Evolutionary conservation across 1,284 basidiomycete species (phyloP).

Genomic region (Cystobasidium sp.): DNA sequence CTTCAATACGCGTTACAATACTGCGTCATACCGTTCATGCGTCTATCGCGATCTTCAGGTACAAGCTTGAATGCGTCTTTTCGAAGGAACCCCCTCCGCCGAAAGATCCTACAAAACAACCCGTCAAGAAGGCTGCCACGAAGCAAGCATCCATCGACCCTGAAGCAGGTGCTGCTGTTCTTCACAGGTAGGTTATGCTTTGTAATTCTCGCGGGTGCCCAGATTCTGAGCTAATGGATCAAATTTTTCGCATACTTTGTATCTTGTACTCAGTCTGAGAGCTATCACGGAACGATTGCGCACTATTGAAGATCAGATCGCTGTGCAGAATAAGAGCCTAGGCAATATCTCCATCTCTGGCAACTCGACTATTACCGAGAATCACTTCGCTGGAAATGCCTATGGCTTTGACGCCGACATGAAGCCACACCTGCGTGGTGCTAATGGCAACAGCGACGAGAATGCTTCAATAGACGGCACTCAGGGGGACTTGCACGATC

Average conservation of each 20-base stretch:
- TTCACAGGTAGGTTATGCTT: constrained; percentile 29
- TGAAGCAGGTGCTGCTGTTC: constrained; percentile 34
- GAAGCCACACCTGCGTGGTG: constrained; percentile 5
- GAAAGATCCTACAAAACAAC: constrained; percentile 21
- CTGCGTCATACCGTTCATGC: not conserved
- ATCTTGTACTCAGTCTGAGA: constrained; percentile 19
- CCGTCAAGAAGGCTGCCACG: constrained; percentile 24
- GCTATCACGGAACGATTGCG: constrained; percentile 41
- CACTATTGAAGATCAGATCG: constrained; percentile 37
- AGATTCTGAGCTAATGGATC: not conserved
- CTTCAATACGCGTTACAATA: not conserved
- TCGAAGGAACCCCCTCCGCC: constrained; percentile 31
- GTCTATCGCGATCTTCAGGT: constrained; percentile 5
- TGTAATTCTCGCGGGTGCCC: not conserved
- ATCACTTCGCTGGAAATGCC: not conserved
- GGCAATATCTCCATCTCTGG: not conserved
- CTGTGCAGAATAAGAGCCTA: constrained; percentile 14
- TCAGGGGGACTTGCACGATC: constrained; percentile 20
- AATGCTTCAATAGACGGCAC: not conserved
- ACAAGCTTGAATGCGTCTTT: constrained; percentile 43
- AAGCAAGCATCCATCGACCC: constrained; percentile 34
- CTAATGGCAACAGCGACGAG: not conserved
- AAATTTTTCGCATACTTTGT: not conserved
- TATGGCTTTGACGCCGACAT: constrained; percentile 40
- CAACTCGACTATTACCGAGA: not conserved